These are phyloP conservation scores for Silybum marianum DNA, from an alignment of 129 eudicot genomes.

Conservation along the genomic window DNA sequence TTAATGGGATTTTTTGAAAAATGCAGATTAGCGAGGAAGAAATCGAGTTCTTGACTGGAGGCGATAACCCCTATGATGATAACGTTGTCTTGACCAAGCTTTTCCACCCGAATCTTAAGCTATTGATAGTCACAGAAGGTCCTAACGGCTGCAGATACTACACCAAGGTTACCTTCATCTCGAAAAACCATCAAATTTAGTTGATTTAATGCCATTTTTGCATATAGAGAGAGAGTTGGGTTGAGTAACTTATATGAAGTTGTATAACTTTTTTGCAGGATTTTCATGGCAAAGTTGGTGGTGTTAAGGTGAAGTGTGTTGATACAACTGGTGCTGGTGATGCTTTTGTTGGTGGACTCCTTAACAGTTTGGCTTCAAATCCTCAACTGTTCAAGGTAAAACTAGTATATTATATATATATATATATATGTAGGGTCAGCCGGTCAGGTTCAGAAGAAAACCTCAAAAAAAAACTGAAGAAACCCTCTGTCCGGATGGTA, in stretches of 20 bases:
- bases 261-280: slow-evolving; percentile 27
- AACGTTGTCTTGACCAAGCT: slow-evolving; percentile 41
- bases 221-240: not conserved
- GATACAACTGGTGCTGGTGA: slow-evolving; percentile 70
- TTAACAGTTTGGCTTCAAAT: slow-evolving; percentile 38
- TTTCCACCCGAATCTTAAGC: slow-evolving; percentile 46
- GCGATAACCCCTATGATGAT: slow-evolving; percentile 48
- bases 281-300: slow-evolving; percentile 51
- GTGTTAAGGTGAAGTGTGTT: slow-evolving; percentile 41
- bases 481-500: no score
- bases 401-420: no score
- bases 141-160: slow-evolving; percentile 54
- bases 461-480: no score
- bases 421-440: no score
- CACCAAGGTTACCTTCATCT: slow-evolving; percentile 44
- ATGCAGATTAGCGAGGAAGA: slow-evolving; percentile 54
- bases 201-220: not conserved
- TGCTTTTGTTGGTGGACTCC: slow-evolving; percentile 56
- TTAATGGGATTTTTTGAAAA: slow-evolving; percentile 11
- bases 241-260: not conserved
- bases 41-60: slow-evolving; percentile 48
- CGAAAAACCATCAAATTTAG: not conserved
- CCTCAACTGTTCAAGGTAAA: slow-evolving; percentile 38
- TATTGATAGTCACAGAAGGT: slow-evolving; percentile 56
- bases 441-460: no score